Evolutionary conservation across 225 moss, liverwort and hornwort species (phyloP).

Genomic region (Neckera pumila): DNA sequence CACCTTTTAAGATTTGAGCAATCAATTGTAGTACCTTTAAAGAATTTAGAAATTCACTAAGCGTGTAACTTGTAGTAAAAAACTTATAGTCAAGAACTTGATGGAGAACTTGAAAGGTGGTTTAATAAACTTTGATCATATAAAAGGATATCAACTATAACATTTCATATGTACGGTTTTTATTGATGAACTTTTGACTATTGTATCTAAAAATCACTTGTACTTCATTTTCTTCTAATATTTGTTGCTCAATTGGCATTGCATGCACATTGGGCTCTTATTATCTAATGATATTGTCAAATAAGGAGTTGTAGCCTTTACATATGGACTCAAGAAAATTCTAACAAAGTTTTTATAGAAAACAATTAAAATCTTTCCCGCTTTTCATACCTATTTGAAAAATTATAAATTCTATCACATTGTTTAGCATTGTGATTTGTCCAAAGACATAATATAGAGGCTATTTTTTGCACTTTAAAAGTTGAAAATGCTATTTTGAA

Average conservation of each 20-base stretch:
- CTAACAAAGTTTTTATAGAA: too few relatives aligned
- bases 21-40: not conserved
- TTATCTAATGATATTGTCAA: not conserved
- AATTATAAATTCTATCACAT: not conserved
- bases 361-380: not conserved
- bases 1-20: not conserved
- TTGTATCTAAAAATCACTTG: not conserved
- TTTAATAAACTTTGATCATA: too few relatives aligned
- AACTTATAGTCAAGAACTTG: too few relatives aligned
- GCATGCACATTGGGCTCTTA: not conserved
- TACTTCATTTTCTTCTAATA: not conserved
- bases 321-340: not conserved
- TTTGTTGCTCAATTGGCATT: not conserved
- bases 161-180: rapidly evolving
- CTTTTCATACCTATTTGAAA: not conserved
- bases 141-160: not conserved
- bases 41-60: not conserved
- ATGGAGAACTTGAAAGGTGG: not conserved
- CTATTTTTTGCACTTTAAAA: too few relatives aligned
- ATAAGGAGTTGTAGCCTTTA: not conserved
- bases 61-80: not conserved
- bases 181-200: not conserved
- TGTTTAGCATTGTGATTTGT: not conserved
- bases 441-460: too few relatives aligned
- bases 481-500: too few relatives aligned